Evolutionary conservation across 2,329 filamentous ascomycete genomes (phyloP).

Genomic region (Trichoderma semiorbis): DNA sequence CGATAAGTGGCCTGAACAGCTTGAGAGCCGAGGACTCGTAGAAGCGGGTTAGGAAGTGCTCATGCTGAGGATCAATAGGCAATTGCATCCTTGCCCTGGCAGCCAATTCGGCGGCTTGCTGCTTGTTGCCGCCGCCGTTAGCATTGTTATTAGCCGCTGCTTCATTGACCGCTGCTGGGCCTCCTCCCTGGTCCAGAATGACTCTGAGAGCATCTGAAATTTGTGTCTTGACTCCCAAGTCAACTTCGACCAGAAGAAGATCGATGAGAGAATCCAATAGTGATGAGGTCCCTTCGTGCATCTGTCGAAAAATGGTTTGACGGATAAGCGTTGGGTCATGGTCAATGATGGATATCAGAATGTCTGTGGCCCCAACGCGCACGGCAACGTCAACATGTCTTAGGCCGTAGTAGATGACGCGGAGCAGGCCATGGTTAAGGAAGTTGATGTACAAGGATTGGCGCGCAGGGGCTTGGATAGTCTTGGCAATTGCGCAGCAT

Average conservation of each 20-base stretch:
- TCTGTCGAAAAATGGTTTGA: slow-evolving; percentile 85
- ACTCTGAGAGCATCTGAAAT: slow-evolving; percentile 95
- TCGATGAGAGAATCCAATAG: slow-evolving; percentile 92
- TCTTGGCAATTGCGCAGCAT: slow-evolving; percentile 92
- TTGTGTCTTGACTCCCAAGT: slow-evolving; percentile 92
- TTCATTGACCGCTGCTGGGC: slow-evolving; percentile 47
- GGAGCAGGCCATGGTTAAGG: slow-evolving; percentile 78
- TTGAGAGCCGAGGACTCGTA: slow-evolving; percentile 83
- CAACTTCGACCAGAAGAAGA: slow-evolving; percentile 82
- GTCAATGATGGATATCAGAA: slow-evolving; percentile 90
- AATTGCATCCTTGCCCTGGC: slow-evolving; percentile 56
- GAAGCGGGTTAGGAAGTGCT: slow-evolving; percentile 80
- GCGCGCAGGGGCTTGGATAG: slow-evolving; percentile 77
- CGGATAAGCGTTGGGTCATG: slow-evolving; percentile 94
- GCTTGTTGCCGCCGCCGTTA: neutral
- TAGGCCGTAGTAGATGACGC: slow-evolving; percentile 88
- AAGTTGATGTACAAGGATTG: slow-evolving; percentile 87
- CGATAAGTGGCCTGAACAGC: slow-evolving; percentile 81
- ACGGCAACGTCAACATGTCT: slow-evolving; percentile 80
- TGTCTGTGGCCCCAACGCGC: slow-evolving; percentile 88
- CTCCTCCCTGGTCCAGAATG: slow-evolving; percentile 69
- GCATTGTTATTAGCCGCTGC: slow-evolving; percentile 57
- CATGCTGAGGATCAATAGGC: slow-evolving; percentile 67
- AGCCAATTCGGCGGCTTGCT: slow-evolving; percentile 53
- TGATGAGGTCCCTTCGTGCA: slow-evolving; percentile 79